Percentiles rank a stretch among this genome's conserved stretches.
phyloP scores from a whole-genome alignment of 2,329 filamentous ascomycete species.

The Paraconiothyrium sp. region DNA sequence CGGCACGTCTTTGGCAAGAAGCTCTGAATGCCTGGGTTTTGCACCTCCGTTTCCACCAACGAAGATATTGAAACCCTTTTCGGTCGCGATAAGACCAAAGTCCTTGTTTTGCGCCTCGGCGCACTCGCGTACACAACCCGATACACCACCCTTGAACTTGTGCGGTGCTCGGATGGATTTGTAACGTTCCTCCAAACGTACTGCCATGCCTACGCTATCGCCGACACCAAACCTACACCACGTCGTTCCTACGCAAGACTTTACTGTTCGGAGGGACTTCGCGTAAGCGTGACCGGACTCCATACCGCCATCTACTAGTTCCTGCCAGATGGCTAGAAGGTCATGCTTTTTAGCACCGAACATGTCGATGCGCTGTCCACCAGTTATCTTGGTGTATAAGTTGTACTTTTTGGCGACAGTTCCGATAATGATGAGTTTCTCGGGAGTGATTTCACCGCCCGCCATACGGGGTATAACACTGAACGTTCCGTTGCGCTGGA shows the following conservation, averaged over 20 bases:
- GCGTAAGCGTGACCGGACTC: constrained; percentile 92
- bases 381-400: constrained; percentile 91
- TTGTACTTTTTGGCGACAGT: constrained; percentile 84
- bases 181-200: constrained; percentile 87
- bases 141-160: constrained; percentile 91
- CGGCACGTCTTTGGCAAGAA: constrained; percentile 86
- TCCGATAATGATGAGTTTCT: constrained; percentile 84
- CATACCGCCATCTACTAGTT: constrained; percentile 83
- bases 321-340: constrained; percentile 81
- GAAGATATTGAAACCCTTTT: constrained; percentile 94
- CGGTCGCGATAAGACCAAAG: constrained; percentile 89
- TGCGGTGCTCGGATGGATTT: constrained; percentile 90
- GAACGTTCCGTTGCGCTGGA: constrained; percentile 90
- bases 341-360: constrained; percentile 92
- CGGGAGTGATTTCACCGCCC: constrained; percentile 86
- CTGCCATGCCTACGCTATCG: constrained; percentile 90
- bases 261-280: constrained; percentile 87
- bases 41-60: constrained; percentile 90
- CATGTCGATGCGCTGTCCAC: constrained; percentile 90
- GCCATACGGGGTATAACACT: constrained; percentile 85
- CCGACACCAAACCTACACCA: constrained; percentile 92
- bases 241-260: constrained; percentile 89
- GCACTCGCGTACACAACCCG: constrained; percentile 90
- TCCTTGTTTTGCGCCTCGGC: constrained; percentile 94
- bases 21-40: constrained; percentile 81